These are phyloP conservation scores for Monilinia fructicola DNA, from an alignment of 2,329 filamentous ascomycete genomes.

Conservation along the genomic window DNA sequence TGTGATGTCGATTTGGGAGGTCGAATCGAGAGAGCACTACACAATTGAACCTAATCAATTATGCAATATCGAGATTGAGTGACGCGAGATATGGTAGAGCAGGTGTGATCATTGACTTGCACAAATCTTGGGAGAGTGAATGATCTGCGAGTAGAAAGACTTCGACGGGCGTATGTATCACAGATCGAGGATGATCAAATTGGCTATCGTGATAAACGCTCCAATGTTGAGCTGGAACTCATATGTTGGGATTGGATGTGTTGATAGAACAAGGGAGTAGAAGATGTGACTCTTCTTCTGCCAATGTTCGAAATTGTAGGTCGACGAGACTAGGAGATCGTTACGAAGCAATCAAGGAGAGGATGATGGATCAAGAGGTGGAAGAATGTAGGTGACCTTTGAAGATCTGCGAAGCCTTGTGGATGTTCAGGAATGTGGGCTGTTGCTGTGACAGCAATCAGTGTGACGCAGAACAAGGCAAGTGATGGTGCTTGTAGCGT, in stretches of 20 bases:
- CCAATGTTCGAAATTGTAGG: slow-evolving; percentile 28
- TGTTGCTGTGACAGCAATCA: slow-evolving; percentile 31
- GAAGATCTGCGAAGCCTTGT: slow-evolving; percentile 24
- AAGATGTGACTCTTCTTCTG: slow-evolving; percentile 51
- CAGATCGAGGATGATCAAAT: slow-evolving; percentile 34
- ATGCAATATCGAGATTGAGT: slow-evolving; percentile 16
- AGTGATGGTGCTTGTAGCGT: slow-evolving; percentile 21
- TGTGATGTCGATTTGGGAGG: slow-evolving; percentile 31
- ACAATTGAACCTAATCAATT: slow-evolving; percentile 32
- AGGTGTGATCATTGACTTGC: slow-evolving; percentile 18
- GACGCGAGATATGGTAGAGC: slow-evolving; percentile 3
- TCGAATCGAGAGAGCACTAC: slow-evolving; percentile 29
- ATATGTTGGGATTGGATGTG: slow-evolving; percentile 43
- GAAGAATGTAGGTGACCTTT: slow-evolving; percentile 15
- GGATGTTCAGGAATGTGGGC: slow-evolving; percentile 27
- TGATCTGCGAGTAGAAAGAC: slow-evolving; percentile 22
- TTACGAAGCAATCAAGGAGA: slow-evolving; percentile 3
- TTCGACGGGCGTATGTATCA: slow-evolving; percentile 22
- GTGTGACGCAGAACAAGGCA: slow-evolving; percentile 33
- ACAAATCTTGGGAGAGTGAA: slow-evolving; percentile 13
- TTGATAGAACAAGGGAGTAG: slow-evolving; percentile 46
- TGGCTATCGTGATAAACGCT: slow-evolving; percentile 43
- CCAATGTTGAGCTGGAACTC: slow-evolving; percentile 44
- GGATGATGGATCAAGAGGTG: slow-evolving; percentile 4
- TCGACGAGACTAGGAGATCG: slow-evolving; percentile 5